phyloP scores from a whole-genome alignment of 129 eudicot species.

The Flaveria robusta region DNA sequence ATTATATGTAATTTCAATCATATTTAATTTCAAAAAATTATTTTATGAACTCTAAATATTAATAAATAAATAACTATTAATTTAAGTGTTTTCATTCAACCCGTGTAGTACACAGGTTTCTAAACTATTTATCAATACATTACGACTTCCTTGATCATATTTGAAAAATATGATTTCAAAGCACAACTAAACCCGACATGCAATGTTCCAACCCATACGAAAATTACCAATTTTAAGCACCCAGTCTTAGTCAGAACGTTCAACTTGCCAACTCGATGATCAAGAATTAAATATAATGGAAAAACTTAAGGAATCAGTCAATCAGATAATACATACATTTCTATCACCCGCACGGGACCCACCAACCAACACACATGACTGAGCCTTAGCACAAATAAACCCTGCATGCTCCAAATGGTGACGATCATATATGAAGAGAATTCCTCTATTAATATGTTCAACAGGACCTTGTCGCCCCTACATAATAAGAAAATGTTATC shows the following conservation, averaged over 20 bases:
- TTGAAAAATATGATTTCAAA: neutral
- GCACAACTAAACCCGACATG: neutral
- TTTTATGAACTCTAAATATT: too few relatives aligned
- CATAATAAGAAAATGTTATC: neutral
- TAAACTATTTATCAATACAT: neutral
- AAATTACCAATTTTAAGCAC: neutral
- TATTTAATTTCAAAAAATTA: too few relatives aligned
- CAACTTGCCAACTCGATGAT: neutral
- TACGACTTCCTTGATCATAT: neutral
- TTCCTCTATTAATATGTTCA: slow-evolving; percentile 76
- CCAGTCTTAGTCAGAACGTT: neutral
- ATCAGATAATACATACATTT: slow-evolving; percentile 53
- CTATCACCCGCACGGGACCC: slow-evolving; percentile 80
- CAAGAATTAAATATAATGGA: neutral
- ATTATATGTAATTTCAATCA: too few relatives aligned
- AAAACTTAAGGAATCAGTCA: neutral
- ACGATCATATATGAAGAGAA: slow-evolving; percentile 78
- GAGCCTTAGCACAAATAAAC: slow-evolving; percentile 90
- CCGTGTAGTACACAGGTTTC: too few relatives aligned
- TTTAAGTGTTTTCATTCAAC: too few relatives aligned
- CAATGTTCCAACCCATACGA: neutral
- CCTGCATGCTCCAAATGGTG: slow-evolving; percentile 99
- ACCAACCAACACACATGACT: slow-evolving; percentile 79
- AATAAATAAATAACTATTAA: too few relatives aligned
- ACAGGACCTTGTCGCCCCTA: slow-evolving; percentile 99